Percentiles rank a stretch among this genome's conserved stretches.
phyloP scores from a whole-genome alignment of 768 basidiomycete genomes.

The Polyporus arcularius region DNA sequence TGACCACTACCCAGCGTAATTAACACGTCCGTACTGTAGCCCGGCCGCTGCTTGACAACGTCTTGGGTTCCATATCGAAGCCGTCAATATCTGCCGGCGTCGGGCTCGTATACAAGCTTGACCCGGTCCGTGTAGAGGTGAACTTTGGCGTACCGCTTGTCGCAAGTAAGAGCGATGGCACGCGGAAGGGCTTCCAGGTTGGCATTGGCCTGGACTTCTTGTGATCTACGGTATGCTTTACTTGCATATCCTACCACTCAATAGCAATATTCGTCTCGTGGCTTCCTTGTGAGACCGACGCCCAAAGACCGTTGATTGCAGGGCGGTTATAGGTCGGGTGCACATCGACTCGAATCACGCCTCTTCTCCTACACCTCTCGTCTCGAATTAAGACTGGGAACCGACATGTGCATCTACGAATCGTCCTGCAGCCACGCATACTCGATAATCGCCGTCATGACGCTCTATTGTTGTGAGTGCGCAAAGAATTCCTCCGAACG shows the following conservation, averaged over 20 bases:
- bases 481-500: too few relatives aligned
- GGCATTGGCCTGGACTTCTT: conserved; percentile 83
- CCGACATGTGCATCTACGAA: too few relatives aligned
- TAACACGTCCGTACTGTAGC: conserved; percentile 26
- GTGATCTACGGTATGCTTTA: conserved; percentile 32
- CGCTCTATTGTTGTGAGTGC: too few relatives aligned
- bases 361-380: too few relatives aligned
- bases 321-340: too few relatives aligned
- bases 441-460: too few relatives aligned
- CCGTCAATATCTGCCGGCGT: conserved; percentile 82
- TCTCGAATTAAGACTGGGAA: too few relatives aligned
- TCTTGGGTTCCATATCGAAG: conserved; percentile 42
- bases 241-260: conserved; percentile 11
- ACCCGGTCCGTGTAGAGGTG: conserved; percentile 82
- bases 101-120: conserved; percentile 81
- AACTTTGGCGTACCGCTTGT: conserved; percentile 87
- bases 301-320: neutral
- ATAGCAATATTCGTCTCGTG: neutral
- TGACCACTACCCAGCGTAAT: conserved; percentile 14
- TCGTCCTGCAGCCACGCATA: too few relatives aligned
- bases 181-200: conserved; percentile 72
- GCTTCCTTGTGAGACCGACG: too few relatives aligned
- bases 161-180: conserved; percentile 64
- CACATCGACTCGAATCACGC: too few relatives aligned
- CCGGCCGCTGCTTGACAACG: conserved; percentile 39